Evolutionary conservation across 139 green algal genomes (phyloP).

Genomic region (Picochlorum sp.): DNA sequence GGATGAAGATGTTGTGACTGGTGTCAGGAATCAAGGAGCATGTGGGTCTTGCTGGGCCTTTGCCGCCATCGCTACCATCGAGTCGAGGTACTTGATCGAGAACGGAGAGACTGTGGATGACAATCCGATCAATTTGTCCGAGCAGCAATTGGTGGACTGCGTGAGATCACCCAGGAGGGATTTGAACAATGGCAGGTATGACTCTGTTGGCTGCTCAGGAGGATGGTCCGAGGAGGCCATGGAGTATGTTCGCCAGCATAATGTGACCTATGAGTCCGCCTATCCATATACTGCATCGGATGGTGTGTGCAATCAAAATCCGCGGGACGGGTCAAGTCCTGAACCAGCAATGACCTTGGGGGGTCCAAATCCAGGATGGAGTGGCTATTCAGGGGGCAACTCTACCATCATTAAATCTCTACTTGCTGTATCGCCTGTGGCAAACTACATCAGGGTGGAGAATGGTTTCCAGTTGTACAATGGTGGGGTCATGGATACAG

Average conservation of each 20-base stretch:
- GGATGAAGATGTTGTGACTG: neutral
- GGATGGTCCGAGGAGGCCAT: neutral
- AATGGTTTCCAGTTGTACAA: neutral
- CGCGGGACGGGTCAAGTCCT: neutral
- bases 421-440: neutral
- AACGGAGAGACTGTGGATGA: neutral
- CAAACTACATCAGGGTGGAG: neutral
- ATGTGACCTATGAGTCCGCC: neutral
- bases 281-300: constrained; percentile 4
- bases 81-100: constrained; percentile 20
- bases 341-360: neutral
- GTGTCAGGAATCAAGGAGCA: neutral
- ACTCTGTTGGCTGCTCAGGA: neutral
- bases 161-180: neutral
- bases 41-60: constrained; percentile 28
- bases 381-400: neutral
- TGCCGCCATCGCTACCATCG: constrained; percentile 9
- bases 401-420: neutral
- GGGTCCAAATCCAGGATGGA: neutral
- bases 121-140: constrained; percentile 3
- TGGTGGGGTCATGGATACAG: neutral
- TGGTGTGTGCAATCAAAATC: neutral
- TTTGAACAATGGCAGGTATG: neutral
- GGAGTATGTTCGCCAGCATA: constrained; percentile 1
- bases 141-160: constrained; percentile 18